A percentile compares a stretch with the other conserved stretches of the same genome.
Evolutionary conservation across 495 filamentous ascomycete genomes (phyloP).

Genomic region (Talaromyces thailandensis): DNA sequence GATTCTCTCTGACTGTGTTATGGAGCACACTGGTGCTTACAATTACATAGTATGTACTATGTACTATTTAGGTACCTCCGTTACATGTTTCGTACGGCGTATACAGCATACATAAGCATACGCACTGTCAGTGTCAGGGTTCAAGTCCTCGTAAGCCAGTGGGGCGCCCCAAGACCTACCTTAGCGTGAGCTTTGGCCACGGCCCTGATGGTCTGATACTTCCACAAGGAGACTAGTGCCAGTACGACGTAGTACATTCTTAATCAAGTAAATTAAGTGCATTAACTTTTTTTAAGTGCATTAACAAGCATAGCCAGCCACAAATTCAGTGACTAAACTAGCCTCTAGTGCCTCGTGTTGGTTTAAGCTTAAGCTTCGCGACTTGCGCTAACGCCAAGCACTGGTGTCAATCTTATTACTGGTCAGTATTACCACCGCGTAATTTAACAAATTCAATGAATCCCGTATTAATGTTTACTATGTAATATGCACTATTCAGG

Average conservation of each 20-base stretch:
- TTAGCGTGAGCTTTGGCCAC: not conserved
- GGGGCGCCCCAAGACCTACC: not conserved
- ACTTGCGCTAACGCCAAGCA: slow-evolving; percentile 25
- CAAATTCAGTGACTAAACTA: not conserved
- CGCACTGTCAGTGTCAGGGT: not conserved
- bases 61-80: too few species aligned
- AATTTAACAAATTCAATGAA: too few species aligned
- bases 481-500: not conserved
- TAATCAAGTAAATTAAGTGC: not conserved
- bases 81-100: too few species aligned
- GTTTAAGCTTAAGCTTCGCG: slow-evolving; percentile 45
- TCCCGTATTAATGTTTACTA: not conserved
- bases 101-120: too few species aligned
- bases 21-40: too few species aligned
- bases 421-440: not conserved
- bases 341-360: slow-evolving; percentile 30
- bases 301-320: not conserved
- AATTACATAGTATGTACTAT: not conserved
- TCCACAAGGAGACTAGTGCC: not conserved
- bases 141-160: not conserved
- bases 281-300: too few species aligned
- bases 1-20: too few species aligned
- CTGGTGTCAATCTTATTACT: not conserved
- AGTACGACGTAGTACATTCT: not conserved
- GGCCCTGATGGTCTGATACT: not conserved